Base-by-base conservation (phyloP, 192 early-diverging fungal genomes). In the Rhizophagus sp. region DNA sequence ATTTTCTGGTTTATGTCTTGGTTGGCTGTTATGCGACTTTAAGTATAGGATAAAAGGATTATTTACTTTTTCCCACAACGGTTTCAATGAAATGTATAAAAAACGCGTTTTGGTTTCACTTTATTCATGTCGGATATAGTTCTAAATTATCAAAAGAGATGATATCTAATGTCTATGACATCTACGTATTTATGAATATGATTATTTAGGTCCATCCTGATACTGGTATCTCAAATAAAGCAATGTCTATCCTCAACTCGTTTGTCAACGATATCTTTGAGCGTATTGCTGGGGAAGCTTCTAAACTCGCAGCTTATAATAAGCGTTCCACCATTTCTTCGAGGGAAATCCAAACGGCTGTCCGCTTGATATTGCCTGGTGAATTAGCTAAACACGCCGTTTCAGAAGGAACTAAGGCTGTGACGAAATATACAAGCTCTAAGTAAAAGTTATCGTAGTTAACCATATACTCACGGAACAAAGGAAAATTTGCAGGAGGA, bases 191-290 rank as follows among this genome's bases (percentile, higher is more conserved):
- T 47, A 12, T 47, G 0, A 47, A 47, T 12, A 47, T 57, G 19
- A 57, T 22, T 57, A 57, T 57, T 57, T 57, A 57, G 52, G 74
- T 97, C 75, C 96, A 97, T 89, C 96, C 96, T 78, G 96, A 97
- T 82, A 96, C 95, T 41, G 95, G 96, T 88, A 96, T 97, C 89
- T 96, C 96, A 80, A 96, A 96, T 95, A 96, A 96, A 89, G 95
- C 96, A 89, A 97, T 97, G 96, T 68, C 64, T 25, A 97, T 97
- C 86, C 90, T 97, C 86, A 97, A 97, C 94, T 96, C 95, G 52
- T 97, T 97, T 84, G 96, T 97, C 76, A 94, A 96, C 88, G 96
- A 97, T 88, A 98, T 98, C 86, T 98, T 97, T 85, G 96, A 97
- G 88, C 94, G 95, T 82, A 96, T 97, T 74, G 96, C 96, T 75